Evolutionary conservation across 1,139 yeast genomes (phyloP).

Genomic region (Hansenula anomala): DNA sequence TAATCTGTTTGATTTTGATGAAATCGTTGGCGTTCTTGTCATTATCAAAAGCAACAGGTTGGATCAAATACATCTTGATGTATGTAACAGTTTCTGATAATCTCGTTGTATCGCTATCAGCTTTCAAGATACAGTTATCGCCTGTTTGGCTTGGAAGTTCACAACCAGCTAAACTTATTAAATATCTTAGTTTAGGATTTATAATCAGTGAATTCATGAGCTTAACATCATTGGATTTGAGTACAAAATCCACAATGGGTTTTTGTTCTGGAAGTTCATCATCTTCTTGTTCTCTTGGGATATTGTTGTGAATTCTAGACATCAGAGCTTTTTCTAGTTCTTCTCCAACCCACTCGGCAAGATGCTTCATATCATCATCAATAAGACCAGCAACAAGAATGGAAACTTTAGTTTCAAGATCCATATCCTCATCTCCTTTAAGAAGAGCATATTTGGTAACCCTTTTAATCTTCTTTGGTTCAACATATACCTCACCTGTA

Average conservation of each 20-base stretch:
- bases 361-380: constrained; percentile 37
- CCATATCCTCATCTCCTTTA: constrained; percentile 25
- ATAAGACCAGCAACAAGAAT: constrained; percentile 46
- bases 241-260: constrained; percentile 8
- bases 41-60: constrained; percentile 22
- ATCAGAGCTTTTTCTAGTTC: constrained; percentile 30
- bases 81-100: constrained; percentile 22
- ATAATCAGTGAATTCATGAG: constrained; percentile 17
- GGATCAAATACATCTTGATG: constrained; percentile 28
- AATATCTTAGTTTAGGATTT: constrained; percentile 27
- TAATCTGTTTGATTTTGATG: constrained; percentile 8
- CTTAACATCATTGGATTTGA: constrained; percentile 3
- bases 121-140: constrained; percentile 17
- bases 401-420: constrained; percentile 36
- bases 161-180: constrained; percentile 28
- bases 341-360: constrained; percentile 39
- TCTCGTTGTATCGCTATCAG: constrained; percentile 15
- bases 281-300: constrained; percentile 2
- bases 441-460: constrained; percentile 16
- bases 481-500: constrained; percentile 46
- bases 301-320: constrained; percentile 21
- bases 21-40: constrained; percentile 21
- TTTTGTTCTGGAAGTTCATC: too few relatives aligned
- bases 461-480: constrained; percentile 5
- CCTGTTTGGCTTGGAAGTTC: constrained; percentile 15